A percentile compares a stretch with the other conserved stretches of the same genome.
These are phyloP conservation scores for Cordyceps farinosa DNA, from an alignment of 2,329 filamentous ascomycete genomes.

Conservation along the genomic window DNA sequence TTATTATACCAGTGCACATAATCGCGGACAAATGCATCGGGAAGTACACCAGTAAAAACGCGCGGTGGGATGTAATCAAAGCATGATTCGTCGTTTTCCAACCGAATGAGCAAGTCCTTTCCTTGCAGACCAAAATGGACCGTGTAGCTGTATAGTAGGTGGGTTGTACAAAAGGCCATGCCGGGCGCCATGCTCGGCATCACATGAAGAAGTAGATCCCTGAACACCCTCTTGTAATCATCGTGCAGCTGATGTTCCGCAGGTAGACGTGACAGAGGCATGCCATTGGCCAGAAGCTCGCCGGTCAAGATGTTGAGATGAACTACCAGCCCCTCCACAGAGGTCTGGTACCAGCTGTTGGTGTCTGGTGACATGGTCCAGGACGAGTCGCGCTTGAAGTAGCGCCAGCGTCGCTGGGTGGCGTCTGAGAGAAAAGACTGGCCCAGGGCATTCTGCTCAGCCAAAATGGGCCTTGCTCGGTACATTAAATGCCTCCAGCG, in stretches of 20 bases:
- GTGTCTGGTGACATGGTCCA: not conserved
- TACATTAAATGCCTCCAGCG: not conserved
- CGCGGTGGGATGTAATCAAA: constrained; percentile 32
- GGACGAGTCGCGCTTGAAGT: not conserved
- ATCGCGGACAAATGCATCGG: constrained; percentile 36
- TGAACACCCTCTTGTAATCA: constrained; percentile 44
- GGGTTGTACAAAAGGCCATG: constrained; percentile 40
- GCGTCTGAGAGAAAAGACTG: not conserved
- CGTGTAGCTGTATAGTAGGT: constrained; percentile 26
- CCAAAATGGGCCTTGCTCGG: not conserved
- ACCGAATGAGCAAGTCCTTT: constrained; percentile 33
- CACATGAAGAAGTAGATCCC: constrained; percentile 39
- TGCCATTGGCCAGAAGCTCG: constrained; percentile 49
- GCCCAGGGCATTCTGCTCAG: not conserved
- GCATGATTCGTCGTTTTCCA: constrained; percentile 7
- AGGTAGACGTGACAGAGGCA: constrained; percentile 46
- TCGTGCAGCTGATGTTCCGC: constrained; percentile 38
- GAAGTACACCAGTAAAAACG: constrained; percentile 30
- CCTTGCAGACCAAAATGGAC: constrained; percentile 34
- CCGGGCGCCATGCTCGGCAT: constrained; percentile 35
- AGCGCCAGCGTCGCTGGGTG: not conserved
- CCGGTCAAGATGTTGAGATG: constrained; percentile 51
- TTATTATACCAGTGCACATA: constrained; percentile 46
- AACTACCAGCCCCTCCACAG: constrained; percentile 26
- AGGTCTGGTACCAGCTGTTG: not conserved